Evolutionary conservation across 805 yeast genomes (phyloP).

Genomic region (Clavispora santaluciae): DNA sequence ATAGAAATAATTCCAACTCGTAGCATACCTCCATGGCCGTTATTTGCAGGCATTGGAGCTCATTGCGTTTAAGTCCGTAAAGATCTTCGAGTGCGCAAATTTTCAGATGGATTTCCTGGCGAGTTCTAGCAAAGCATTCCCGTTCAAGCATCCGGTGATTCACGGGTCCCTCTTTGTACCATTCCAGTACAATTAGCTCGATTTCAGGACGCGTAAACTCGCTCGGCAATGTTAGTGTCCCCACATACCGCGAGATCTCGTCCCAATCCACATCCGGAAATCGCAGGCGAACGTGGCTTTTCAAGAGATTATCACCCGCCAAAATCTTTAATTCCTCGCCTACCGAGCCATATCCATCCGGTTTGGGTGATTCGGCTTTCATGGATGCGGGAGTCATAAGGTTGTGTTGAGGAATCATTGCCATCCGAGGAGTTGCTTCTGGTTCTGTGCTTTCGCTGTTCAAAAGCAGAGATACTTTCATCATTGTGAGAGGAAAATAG

Average conservation of each 20-base stretch:
- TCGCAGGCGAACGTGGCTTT: constrained; percentile 1
- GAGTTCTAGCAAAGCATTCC: constrained; percentile 12
- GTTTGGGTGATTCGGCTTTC: neutral
- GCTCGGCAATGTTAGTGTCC: neutral
- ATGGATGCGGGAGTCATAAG: neutral
- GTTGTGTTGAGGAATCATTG: neutral
- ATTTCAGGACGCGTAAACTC: constrained; percentile 12
- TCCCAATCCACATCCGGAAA: constrained; percentile 7
- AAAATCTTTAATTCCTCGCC: neutral
- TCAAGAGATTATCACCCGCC: neutral
- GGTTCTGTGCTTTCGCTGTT: constrained; percentile 1
- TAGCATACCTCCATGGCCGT: constrained; percentile 12
- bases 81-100: constrained; percentile 9
- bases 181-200: constrained; percentile 13
- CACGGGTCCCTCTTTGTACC: constrained; percentile 10
- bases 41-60: constrained; percentile 8
- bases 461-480: neutral
- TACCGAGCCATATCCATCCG: neutral
- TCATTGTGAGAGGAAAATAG: too few relatives aligned
- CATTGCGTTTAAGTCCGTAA: constrained; percentile 9
- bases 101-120: constrained; percentile 5
- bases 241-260: constrained; percentile 3
- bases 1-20: constrained; percentile 5
- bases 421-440: neutral
- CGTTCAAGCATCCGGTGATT: constrained; percentile 10